Evolutionary conservation across 2,329 filamentous ascomycete genomes (phyloP), one percentile per base, ranked within the genome.

Genomic region (Pseudocercospora cruenta): DNA sequence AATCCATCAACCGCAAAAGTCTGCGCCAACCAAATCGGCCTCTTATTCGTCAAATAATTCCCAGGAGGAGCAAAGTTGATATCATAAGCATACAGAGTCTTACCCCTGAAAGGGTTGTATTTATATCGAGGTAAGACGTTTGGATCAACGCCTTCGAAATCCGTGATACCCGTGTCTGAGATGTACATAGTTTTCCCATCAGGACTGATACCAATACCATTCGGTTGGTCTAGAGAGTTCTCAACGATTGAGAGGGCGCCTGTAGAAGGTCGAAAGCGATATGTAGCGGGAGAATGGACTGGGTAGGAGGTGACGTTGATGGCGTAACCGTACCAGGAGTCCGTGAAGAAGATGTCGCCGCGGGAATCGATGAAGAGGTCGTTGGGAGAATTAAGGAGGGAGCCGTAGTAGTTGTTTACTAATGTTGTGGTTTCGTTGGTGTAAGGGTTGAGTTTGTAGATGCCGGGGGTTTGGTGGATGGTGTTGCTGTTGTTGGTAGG

Each of bases 261-360:
- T 0, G 81, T 82, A 1, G 63, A 65, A 0, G 80, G 79, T 19
- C 75, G 73, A 71, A 82, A 84, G 26, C 81, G 77, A 70, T 83
- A 84, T 3, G 71, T 76, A 12, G 73, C 75, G 26, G 67, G 58
- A n/a, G 60, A 45, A 12, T 58, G 62, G 7, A 67, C 67, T 2
- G 70, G 70, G 24, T 68, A 64, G 3, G 51, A 36, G 3, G 70
- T 70, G 7, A 70, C 69, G 33, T 70, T 69, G 60, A 71, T 67
- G 49, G 54, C 61, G 31, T 67, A 70, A 21, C 67, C 67, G 47
- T 70, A 70, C 59, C 62, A 54, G 5, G 81, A 79, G 69, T 84
- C 82, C 0, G 82, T 84, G 74, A 85, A 84, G 80, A 81, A 84
- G 47, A 85, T 75, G 60, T 84, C 80, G 51, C 81, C 81, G 1